Conservation (phyloP, 805 yeast genomes). For the Kluyveromyces siamensis region DNA sequence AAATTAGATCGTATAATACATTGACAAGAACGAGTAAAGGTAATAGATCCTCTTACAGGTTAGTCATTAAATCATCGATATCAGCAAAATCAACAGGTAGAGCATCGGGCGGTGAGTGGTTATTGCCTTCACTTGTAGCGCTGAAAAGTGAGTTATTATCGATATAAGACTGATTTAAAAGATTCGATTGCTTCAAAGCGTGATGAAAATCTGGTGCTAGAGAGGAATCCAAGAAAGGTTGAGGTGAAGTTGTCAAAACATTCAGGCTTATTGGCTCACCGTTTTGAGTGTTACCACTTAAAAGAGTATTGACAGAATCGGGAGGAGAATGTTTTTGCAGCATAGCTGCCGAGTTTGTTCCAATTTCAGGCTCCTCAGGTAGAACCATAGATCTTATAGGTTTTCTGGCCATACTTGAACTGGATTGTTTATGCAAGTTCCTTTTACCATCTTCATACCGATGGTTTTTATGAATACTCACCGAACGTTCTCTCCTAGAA, state of each 20-base stretch:
- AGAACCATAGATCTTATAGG: slow-evolving; percentile 1
- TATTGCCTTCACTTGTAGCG: slow-evolving; percentile 1
- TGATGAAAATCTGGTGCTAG: neutral
- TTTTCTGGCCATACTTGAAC: neutral
- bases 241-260: neutral
- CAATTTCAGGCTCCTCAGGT: neutral
- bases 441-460: slow-evolving; percentile 6
- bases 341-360: neutral
- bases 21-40: neutral
- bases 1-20: neutral
- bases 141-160: slow-evolving; percentile 2
- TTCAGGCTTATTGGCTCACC: neutral
- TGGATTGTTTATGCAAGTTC: neutral
- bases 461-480: slow-evolving; percentile 7
- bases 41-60: slow-evolving; percentile 7
- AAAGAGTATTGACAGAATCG: neutral
- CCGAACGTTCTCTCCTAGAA: slow-evolving; percentile 6
- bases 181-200: neutral
- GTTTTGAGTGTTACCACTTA: neutral
- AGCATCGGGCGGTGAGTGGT: neutral
- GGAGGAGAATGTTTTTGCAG: neutral
- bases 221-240: neutral
- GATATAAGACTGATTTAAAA: neutral
- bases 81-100: slow-evolving; percentile 16
- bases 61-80: slow-evolving; percentile 24